phyloP scores from a whole-genome alignment of 202 grass and related monocot species.

The Eragrostis tef region DNA sequence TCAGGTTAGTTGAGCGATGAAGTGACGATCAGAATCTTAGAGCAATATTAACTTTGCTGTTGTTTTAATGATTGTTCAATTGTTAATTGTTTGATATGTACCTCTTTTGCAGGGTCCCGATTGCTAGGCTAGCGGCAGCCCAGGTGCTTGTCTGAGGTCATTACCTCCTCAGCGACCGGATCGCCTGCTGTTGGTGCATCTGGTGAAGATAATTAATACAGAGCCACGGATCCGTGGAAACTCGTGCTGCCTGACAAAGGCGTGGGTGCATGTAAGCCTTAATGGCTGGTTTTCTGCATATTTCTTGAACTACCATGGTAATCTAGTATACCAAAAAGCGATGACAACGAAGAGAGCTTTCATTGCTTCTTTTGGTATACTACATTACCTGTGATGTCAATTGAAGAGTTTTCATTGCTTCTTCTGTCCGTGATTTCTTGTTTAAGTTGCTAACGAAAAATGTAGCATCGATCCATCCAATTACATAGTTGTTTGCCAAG shows the following conservation, averaged over 20 bases:
- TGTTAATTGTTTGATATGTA: conserved; percentile 23
- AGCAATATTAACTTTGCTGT: not conserved
- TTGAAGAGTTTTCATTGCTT: not conserved
- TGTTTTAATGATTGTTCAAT: not conserved
- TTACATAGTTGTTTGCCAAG: not conserved
- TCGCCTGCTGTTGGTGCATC: conserved; percentile 54
- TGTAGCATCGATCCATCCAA: not conserved
- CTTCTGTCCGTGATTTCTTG: not conserved
- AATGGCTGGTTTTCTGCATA: conserved; percentile 29
- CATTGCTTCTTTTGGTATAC: conserved; percentile 16
- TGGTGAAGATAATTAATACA: conserved; percentile 46
- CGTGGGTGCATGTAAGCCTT: conserved; percentile 35
- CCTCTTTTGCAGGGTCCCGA: conserved; percentile 73
- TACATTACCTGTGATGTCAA: conserved; percentile 25
- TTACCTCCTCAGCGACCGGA: conserved; percentile 12
- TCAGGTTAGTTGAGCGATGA: conserved; percentile 61
- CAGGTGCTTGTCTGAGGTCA: conserved; percentile 65
- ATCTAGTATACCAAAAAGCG: conserved; percentile 44
- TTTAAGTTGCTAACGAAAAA: conserved; percentile 7
- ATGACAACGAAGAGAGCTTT: conserved; percentile 47
- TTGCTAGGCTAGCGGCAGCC: conserved; percentile 88
- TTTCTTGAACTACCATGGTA: conserved; percentile 46
- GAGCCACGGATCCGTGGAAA: conserved; percentile 46
- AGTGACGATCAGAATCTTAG: not conserved
- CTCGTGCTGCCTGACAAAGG: conserved; percentile 22